Evolutionary conservation across 1,284 basidiomycete species (phyloP).

Genomic region (Irpex lacteus): DNA sequence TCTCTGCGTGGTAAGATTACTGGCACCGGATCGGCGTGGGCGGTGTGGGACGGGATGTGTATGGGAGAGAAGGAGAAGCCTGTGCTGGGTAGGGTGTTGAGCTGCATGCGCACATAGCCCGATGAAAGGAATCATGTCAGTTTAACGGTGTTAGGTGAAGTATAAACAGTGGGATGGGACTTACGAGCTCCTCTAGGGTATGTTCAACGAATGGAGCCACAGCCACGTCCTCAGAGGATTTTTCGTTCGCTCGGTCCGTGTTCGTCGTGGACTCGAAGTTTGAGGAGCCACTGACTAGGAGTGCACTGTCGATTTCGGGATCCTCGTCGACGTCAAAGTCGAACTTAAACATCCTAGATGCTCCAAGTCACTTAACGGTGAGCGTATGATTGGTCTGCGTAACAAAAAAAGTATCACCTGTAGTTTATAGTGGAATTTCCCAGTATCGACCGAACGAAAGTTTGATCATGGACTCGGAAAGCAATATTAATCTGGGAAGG

Average conservation of each 20-base stretch:
- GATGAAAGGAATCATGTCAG: too few relatives aligned
- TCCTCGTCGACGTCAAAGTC: conserved; percentile 21
- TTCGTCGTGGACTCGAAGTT: conserved; percentile 5
- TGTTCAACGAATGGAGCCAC: conserved; percentile 2
- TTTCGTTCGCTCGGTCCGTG: not conserved
- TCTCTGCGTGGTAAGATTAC: conserved; percentile 71
- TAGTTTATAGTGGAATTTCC: too few relatives aligned
- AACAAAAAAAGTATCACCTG: too few relatives aligned
- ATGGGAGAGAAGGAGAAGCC: conserved; percentile 62
- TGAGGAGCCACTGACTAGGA: not conserved
- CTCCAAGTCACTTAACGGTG: too few relatives aligned
- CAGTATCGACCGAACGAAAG: too few relatives aligned
- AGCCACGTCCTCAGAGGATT: not conserved
- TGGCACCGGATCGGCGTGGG: not conserved
- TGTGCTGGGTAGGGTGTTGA: conserved; percentile 48
- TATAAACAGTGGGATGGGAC: conserved; percentile 13
- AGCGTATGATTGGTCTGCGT: too few relatives aligned
- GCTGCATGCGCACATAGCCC: conserved; percentile 30
- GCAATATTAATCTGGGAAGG: too few relatives aligned
- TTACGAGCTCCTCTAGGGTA: conserved; percentile 29
- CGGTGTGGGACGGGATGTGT: conserved; percentile 23
- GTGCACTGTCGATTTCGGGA: conserved; percentile 17
- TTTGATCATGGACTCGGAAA: too few relatives aligned
- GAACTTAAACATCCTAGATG: conserved; percentile 24
- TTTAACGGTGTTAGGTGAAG: too few relatives aligned